Evolutionary conservation across 352 stramenopile species (phyloP).

Genomic region (Globisporangium carolinianum): DNA sequence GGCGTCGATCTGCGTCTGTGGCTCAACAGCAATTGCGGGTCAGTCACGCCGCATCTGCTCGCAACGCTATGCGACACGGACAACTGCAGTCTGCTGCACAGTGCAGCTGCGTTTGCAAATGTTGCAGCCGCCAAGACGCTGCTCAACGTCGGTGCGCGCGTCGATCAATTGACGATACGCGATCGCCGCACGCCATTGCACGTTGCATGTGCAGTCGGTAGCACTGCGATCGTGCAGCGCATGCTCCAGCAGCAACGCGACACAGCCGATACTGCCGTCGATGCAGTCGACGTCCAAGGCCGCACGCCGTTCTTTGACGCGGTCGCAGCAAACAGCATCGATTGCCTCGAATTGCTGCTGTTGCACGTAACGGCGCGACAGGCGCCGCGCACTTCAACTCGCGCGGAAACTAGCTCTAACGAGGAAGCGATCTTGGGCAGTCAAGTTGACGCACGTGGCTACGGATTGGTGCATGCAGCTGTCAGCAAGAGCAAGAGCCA

Average conservation of each 20-base stretch:
- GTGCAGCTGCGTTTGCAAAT: constrained; percentile 4
- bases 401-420: too few relatives aligned
- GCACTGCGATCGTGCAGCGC: not conserved
- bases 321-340: constrained; percentile 10
- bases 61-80: constrained; percentile 12
- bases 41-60: constrained; percentile 13
- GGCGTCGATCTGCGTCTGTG: constrained; percentile 19
- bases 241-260: constrained; percentile 3
- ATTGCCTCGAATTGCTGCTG: constrained; percentile 13
- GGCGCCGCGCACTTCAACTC: too few relatives aligned
- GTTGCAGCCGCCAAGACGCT: constrained; percentile 4
- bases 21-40: constrained; percentile 9
- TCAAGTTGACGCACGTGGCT: constrained; percentile 5
- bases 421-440: not conserved
- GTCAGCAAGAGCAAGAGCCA: not conserved
- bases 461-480: constrained; percentile 6
- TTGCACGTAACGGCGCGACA: too few relatives aligned
- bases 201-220: constrained; percentile 5
- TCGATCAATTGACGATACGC: not conserved
- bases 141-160: constrained; percentile 5
- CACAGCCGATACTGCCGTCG: not conserved
- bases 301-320: constrained; percentile 18
- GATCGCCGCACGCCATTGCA: constrained; percentile 4
- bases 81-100: constrained; percentile 6
- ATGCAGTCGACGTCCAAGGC: not conserved